A percentile compares a stretch with the other conserved stretches of the same genome.
phyloP scores from a whole-genome alignment of 768 basidiomycete species.

The Russula ochroleuca region DNA sequence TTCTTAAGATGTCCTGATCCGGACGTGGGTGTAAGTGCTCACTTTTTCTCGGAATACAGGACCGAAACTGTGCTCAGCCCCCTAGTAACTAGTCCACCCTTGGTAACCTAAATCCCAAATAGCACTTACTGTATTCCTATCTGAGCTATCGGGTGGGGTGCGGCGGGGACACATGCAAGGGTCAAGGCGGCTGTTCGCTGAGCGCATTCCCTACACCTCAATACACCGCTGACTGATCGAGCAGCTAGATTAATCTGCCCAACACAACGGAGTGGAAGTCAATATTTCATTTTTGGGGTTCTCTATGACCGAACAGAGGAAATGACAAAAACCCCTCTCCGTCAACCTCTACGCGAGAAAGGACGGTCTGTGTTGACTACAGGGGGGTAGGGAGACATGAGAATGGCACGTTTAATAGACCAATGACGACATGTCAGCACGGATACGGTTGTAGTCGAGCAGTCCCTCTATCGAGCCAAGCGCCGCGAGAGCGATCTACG shows the following conservation, averaged over 20 bases:
- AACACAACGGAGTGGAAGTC: neutral
- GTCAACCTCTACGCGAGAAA: constrained; percentile 8
- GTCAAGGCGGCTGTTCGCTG: too few species aligned
- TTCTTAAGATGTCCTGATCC: too few species aligned
- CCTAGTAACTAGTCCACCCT: too few species aligned
- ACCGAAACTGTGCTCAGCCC: too few species aligned
- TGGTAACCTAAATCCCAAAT: too few species aligned
- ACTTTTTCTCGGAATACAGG: too few species aligned
- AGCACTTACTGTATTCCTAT: too few species aligned
- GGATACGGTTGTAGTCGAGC: constrained; percentile 89
- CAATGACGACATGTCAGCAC: constrained; percentile 78
- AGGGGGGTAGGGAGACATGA: neutral
- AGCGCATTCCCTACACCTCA: neutral
- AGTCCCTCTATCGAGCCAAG: constrained; percentile 88
- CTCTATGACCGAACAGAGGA: constrained; percentile 5
- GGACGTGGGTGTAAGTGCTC: too few species aligned
- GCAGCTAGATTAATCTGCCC: neutral
- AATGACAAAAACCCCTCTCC: neutral
- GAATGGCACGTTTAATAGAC: constrained; percentile 46
- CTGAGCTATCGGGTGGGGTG: too few species aligned
- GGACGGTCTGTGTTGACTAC: neutral
- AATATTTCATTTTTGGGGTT: constrained; percentile 4
- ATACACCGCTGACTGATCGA: neutral
- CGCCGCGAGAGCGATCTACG: constrained; percentile 79
- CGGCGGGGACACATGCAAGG: too few species aligned